Percentiles rank a stretch among this genome's conserved stretches.
Evolutionary conservation across 2,329 filamentous ascomycete species (phyloP).

Genomic region (Arthrobotrys iridis): DNA sequence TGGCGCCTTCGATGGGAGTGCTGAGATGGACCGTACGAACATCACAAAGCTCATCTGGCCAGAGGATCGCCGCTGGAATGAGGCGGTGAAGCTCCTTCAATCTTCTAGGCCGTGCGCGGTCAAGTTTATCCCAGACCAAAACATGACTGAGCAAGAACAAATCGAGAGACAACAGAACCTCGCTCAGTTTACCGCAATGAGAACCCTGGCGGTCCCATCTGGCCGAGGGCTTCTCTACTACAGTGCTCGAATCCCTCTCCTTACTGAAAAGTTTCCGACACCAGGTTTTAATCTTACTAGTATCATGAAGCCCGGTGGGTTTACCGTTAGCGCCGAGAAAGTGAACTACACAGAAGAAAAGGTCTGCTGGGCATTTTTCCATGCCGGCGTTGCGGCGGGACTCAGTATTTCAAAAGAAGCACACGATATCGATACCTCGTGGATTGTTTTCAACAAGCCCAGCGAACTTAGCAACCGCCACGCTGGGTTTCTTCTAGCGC

Average conservation of each 20-base stretch:
- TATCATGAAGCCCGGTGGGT: slow-evolving; percentile 88
- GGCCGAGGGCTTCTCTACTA: slow-evolving; percentile 90
- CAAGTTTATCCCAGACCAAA: slow-evolving; percentile 77
- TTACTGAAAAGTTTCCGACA: slow-evolving; percentile 91
- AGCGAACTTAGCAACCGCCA: slow-evolving; percentile 93
- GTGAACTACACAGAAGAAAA: slow-evolving; percentile 90
- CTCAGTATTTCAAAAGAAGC: slow-evolving; percentile 88
- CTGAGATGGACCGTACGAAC: slow-evolving; percentile 82
- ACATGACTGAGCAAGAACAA: slow-evolving; percentile 85
- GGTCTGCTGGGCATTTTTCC: slow-evolving; percentile 98
- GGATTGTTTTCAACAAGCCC: slow-evolving; percentile 98
- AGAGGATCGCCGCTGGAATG: slow-evolving; percentile 87
- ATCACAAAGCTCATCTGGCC: slow-evolving; percentile 88
- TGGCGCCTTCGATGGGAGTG: slow-evolving; percentile 77
- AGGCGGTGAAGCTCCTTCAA: slow-evolving; percentile 85
- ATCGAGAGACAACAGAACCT: slow-evolving; percentile 92
- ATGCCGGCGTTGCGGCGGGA: slow-evolving; percentile 92
- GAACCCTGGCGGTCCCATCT: slow-evolving; percentile 87
- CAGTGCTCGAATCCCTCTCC: slow-evolving; percentile 82
- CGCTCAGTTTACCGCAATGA: slow-evolving; percentile 83
- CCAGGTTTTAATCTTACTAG: slow-evolving; percentile 92
- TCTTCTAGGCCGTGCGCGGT: slow-evolving; percentile 81
- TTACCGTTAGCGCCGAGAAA: slow-evolving; percentile 92
- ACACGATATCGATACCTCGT: slow-evolving; percentile 95
- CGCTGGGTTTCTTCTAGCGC: slow-evolving; percentile 87